Conservation (phyloP, 2,329 filamentous ascomycete species). For the Dryadomyces quercivorus region DNA sequence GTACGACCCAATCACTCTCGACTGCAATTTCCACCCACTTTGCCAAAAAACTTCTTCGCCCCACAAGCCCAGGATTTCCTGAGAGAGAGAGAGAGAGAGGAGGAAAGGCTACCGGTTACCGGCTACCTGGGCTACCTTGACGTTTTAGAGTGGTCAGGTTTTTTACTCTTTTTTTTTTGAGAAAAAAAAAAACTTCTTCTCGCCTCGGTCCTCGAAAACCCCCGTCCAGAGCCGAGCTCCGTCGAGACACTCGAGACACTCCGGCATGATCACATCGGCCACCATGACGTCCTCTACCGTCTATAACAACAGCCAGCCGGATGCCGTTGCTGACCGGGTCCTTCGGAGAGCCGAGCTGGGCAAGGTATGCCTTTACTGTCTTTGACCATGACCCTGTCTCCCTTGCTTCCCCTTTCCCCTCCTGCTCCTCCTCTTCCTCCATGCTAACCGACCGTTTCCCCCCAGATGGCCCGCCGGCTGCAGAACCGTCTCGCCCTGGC, state of each 20-base stretch:
- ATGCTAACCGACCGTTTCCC: not conserved
- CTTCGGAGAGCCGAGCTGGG: slow-evolving; percentile 63
- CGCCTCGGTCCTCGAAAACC: too few relatives aligned
- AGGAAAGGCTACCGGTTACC: not conserved
- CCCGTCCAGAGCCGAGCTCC: not conserved
- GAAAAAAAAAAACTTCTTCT: too few relatives aligned
- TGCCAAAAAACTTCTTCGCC: slow-evolving; percentile 8
- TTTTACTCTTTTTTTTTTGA: not conserved
- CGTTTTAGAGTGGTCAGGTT: too few relatives aligned
- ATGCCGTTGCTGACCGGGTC: slow-evolving; percentile 54
- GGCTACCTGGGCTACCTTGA: too few relatives aligned
- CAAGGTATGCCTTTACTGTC: slow-evolving; percentile 44
- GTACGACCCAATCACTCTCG: slow-evolving; percentile 17
- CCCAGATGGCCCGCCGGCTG: slow-evolving; percentile 78
- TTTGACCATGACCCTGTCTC: not conserved
- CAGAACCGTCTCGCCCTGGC: slow-evolving; percentile 91
- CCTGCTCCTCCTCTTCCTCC: not conserved
- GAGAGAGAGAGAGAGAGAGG: not conserved
- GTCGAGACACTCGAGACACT: not conserved
- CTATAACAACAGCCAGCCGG: slow-evolving; percentile 46
- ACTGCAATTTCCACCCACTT: slow-evolving; percentile 18
- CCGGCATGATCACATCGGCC: slow-evolving; percentile 7
- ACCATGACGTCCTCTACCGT: slow-evolving; percentile 15
- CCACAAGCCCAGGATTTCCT: slow-evolving; percentile 6
- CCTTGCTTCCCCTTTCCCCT: not conserved